phyloP scores from a whole-genome alignment of 2,329 filamentous ascomycete genomes.

The Septoria petroselini region DNA sequence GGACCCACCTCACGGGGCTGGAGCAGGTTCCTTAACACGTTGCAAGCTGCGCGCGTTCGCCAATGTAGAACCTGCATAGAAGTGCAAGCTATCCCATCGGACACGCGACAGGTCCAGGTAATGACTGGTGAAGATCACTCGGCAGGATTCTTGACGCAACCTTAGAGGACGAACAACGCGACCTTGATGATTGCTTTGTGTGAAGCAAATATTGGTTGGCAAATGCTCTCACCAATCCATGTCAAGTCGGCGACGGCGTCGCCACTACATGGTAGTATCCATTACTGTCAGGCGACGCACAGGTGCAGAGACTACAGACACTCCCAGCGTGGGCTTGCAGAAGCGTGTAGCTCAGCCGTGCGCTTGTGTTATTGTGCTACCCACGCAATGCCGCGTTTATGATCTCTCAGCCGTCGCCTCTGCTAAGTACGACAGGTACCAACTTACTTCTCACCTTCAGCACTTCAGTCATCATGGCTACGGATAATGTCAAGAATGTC shows the following conservation, averaged over 20 bases:
- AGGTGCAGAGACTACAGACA: background rate
- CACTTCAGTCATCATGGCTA: background rate
- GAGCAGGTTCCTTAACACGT: background rate
- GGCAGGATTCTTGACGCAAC: constrained; percentile 1
- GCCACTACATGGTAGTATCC: constrained; percentile 8
- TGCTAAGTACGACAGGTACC: background rate
- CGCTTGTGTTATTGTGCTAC: background rate
- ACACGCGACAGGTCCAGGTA: background rate
- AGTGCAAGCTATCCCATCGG: background rate
- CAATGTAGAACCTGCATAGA: background rate
- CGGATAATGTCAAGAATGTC: constrained; percentile 45
- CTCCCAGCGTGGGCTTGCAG: background rate
- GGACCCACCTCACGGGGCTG: background rate
- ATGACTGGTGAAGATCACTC: background rate
- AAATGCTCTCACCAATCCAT: constrained; percentile 1
- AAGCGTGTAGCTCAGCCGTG: background rate
- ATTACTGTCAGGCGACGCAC: constrained; percentile 7
- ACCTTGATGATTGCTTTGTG: constrained; percentile 13
- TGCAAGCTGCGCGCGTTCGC: constrained; percentile 10
- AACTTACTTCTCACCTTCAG: background rate
- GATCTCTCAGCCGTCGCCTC: background rate
- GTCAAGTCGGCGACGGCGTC: background rate
- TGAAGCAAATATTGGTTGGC: background rate
- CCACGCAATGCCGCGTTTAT: background rate
- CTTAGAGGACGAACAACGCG: background rate